Evolutionary conservation across 208 protist species (phyloP).

Genomic region (Acanthamoeba sp.): DNA sequence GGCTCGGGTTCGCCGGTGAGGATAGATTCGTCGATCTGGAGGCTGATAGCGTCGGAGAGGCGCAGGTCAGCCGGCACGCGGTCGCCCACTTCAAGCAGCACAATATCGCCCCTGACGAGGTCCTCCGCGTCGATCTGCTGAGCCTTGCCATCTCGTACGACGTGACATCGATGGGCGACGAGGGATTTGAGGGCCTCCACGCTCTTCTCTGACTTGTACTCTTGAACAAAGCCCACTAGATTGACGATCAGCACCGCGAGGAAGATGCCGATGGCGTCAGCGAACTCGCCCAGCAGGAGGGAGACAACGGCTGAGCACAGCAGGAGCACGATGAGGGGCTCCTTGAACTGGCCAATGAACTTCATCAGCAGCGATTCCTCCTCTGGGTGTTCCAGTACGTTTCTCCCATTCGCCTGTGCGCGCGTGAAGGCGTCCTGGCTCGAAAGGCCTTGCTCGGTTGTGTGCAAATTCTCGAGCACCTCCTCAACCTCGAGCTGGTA

Average conservation of each 20-base stretch:
- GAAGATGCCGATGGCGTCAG: slow-evolving; percentile 87
- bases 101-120: slow-evolving; percentile 96
- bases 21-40: slow-evolving; percentile 92
- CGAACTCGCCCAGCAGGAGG: slow-evolving; percentile 81
- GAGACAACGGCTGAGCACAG: slow-evolving; percentile 78
- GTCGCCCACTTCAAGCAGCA: slow-evolving; percentile 95
- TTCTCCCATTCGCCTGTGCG: slow-evolving; percentile 1
- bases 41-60: slow-evolving; percentile 86
- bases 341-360: slow-evolving; percentile 80
- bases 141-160: slow-evolving; percentile 83
- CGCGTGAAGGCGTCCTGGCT: slow-evolving; percentile 30
- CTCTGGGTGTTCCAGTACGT: slow-evolving; percentile 48
- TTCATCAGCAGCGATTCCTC: slow-evolving; percentile 75
- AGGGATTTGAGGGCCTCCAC: slow-evolving; percentile 86
- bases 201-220: slow-evolving; percentile 85
- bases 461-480: slow-evolving; percentile 36
- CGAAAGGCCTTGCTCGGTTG: slow-evolving; percentile 18
- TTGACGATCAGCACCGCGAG: slow-evolving; percentile 86
- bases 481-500: slow-evolving; percentile 63
- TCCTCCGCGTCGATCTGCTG: slow-evolving; percentile 75
- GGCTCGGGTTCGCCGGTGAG: slow-evolving; percentile 95
- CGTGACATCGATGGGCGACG: slow-evolving; percentile 81
- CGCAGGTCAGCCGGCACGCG: slow-evolving; percentile 97
- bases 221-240: slow-evolving; percentile 87
- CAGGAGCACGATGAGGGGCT: slow-evolving; percentile 82